A percentile compares a stretch with the other conserved stretches of the same genome.
Evolutionary conservation across 139 green algal species (phyloP).

Genomic region (Chlorella sorokiniana): DNA sequence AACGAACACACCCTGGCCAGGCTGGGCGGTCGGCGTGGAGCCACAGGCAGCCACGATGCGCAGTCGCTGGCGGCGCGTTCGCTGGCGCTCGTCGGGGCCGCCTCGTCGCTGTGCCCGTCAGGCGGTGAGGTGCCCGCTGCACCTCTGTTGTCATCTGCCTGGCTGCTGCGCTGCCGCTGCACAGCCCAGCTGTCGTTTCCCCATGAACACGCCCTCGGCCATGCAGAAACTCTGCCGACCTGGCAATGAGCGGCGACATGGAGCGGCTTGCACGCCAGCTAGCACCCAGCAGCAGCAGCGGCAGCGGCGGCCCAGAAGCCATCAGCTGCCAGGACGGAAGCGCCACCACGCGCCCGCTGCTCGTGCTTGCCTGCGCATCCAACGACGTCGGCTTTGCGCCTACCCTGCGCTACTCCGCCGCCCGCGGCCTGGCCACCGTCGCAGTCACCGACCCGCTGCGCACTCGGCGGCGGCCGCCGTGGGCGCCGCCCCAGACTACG

Average conservation of each 20-base stretch:
- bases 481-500: conserved; percentile 1
- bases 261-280: not conserved
- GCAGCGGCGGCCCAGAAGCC: not conserved
- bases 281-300: not conserved
- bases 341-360: no score
- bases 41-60: not conserved
- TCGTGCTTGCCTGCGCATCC: not conserved
- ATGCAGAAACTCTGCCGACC: conserved; percentile 9
- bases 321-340: not conserved
- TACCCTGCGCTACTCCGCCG: not conserved
- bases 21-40: not conserved
- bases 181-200: not conserved
- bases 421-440: not conserved
- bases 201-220: not conserved
- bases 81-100: not conserved
- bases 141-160: no score
- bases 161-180: not conserved
- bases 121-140: no score
- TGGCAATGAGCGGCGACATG: not conserved
- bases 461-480: conserved; percentile 1
- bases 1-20: conserved; percentile 3
- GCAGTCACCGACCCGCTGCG: conserved; percentile 2
- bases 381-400: not conserved
- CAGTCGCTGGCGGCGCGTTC: not conserved
- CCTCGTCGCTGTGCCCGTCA: no score